Percentiles rank a stretch among this genome's conserved stretches.
phyloP scores from a whole-genome alignment of 2,329 filamentous ascomycete genomes.

The Epichloe glyceriae region DNA sequence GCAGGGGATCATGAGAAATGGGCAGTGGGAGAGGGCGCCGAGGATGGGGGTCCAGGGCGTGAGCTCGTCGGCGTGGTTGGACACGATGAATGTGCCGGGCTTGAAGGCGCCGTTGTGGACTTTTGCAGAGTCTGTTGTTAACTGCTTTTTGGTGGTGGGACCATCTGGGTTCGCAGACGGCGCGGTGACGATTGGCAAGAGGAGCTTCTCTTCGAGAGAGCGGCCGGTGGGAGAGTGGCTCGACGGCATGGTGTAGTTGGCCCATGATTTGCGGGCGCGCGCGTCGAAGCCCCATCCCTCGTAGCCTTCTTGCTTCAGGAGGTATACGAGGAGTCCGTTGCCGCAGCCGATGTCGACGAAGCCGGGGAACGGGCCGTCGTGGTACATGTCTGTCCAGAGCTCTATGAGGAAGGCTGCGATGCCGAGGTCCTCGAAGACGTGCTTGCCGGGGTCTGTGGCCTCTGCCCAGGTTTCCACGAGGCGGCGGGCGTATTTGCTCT shows the following conservation, averaged over 20 bases:
- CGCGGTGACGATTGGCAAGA: slow-evolving; percentile 31
- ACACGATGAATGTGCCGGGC: slow-evolving; percentile 75
- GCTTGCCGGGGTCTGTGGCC: slow-evolving; percentile 74
- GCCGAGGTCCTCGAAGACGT: slow-evolving; percentile 86
- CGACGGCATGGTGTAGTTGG: slow-evolving; percentile 41
- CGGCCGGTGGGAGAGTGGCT: slow-evolving; percentile 15
- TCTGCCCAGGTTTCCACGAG: slow-evolving; percentile 74
- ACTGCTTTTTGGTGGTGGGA: no score
- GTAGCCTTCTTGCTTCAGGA: slow-evolving; percentile 72
- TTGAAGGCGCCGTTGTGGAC: slow-evolving; percentile 55
- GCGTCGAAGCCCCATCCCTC: slow-evolving; percentile 86
- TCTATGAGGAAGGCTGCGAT: slow-evolving; percentile 91
- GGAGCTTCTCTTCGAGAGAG: slow-evolving; percentile 32
- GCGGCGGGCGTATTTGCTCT: slow-evolving; percentile 59
- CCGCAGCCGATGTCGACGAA: slow-evolving; percentile 96
- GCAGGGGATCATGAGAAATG: slow-evolving; percentile 90
- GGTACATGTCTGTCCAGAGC: slow-evolving; percentile 79
- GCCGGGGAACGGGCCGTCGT: slow-evolving; percentile 50
- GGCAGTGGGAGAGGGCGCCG: slow-evolving; percentile 58
- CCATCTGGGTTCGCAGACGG: slow-evolving; percentile 2
- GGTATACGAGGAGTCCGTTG: slow-evolving; percentile 78
- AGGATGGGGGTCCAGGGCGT: slow-evolving; percentile 93
- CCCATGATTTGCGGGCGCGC: slow-evolving; percentile 73
- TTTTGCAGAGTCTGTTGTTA: slow-evolving; percentile 1
- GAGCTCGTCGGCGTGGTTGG: slow-evolving; percentile 92